These are phyloP conservation scores for Cordyceps fumosorosea DNA, from an alignment of 2,329 filamentous ascomycete species.

Conservation along the genomic window DNA sequence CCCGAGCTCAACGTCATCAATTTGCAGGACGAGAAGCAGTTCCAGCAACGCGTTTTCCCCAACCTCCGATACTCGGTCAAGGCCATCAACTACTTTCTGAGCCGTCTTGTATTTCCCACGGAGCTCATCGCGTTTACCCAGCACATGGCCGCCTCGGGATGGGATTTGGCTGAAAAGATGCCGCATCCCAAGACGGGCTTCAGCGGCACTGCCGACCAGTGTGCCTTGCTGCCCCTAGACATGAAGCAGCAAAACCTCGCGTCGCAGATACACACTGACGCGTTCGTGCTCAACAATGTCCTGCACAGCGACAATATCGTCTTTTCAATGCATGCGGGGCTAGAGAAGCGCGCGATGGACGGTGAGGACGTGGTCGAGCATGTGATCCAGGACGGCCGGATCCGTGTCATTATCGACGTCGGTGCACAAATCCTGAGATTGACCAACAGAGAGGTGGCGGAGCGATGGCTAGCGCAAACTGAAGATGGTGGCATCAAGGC, in stretches of 20 bases:
- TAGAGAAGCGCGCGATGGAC: conserved; percentile 36
- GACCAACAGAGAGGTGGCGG: conserved; percentile 47
- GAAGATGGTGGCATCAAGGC: conserved; percentile 15
- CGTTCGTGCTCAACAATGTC: conserved; percentile 54
- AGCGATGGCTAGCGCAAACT: not conserved
- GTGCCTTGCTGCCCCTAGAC: conserved; percentile 48
- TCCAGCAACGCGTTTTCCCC: conserved; percentile 43
- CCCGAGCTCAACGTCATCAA: conserved; percentile 43
- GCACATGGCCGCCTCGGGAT: conserved; percentile 60
- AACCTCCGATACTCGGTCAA: conserved; percentile 44
- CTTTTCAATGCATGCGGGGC: not conserved
- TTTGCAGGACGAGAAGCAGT: conserved; percentile 46
- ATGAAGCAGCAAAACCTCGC: conserved; percentile 50
- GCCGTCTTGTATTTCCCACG: conserved; percentile 51
- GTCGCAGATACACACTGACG: conserved; percentile 58
- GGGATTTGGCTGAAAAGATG: conserved; percentile 52
- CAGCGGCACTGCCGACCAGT: conserved; percentile 62
- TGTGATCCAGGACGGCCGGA: conserved; percentile 9
- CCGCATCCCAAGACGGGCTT: conserved; percentile 54
- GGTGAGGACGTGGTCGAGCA: conserved; percentile 12
- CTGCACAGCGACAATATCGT: conserved; percentile 46
- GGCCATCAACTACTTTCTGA: conserved; percentile 58
- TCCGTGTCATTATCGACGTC: conserved; percentile 61
- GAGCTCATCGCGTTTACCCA: conserved; percentile 55
- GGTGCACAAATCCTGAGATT: conserved; percentile 64